Evolutionary conservation across 1,284 basidiomycete genomes (phyloP).

Genomic region (Naganishia sp.): DNA sequence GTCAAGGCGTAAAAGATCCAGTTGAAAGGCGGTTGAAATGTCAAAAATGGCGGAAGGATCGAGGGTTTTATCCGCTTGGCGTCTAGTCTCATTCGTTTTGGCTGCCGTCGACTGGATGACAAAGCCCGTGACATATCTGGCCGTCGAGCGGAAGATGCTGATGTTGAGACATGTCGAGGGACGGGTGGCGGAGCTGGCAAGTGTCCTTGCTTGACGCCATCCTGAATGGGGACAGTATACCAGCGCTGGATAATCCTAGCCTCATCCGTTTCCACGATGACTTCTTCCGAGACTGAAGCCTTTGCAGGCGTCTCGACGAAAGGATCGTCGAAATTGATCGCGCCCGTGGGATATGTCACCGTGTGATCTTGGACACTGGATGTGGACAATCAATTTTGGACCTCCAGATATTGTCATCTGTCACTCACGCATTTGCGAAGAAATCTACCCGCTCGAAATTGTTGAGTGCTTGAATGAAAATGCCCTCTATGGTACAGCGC

Average conservation of each 20-base stretch:
- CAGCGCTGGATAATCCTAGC: constrained; percentile 21
- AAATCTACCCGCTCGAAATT: constrained; percentile 30
- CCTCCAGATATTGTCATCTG: not conserved
- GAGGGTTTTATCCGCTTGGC: constrained; percentile 18
- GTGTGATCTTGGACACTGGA: constrained; percentile 32
- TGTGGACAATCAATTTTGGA: not conserved
- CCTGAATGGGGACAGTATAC: constrained; percentile 25
- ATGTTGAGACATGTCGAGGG: not conserved
- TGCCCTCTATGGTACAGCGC: constrained; percentile 7
- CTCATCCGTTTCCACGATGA: constrained; percentile 30
- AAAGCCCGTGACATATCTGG: constrained; percentile 5
- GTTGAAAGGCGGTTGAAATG: constrained; percentile 31
- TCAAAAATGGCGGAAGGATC: constrained; percentile 27
- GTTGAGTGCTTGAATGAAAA: constrained; percentile 31
- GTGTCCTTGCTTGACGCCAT: constrained; percentile 6
- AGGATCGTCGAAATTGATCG: constrained; percentile 29
- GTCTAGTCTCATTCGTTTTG: constrained; percentile 18
- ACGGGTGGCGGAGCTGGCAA: not conserved
- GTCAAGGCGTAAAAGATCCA: constrained; percentile 28
- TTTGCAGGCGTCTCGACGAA: constrained; percentile 26
- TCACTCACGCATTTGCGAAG: constrained; percentile 33
- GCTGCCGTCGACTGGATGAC: constrained; percentile 3
- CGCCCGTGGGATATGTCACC: constrained; percentile 32
- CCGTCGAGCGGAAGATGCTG: not conserved
- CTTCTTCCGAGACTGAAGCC: constrained; percentile 18